A percentile compares a stretch with the other conserved stretches of the same genome.
Evolutionary conservation across 75 land plant species (phyloP).

Genomic region (Larix kaempferi): DNA sequence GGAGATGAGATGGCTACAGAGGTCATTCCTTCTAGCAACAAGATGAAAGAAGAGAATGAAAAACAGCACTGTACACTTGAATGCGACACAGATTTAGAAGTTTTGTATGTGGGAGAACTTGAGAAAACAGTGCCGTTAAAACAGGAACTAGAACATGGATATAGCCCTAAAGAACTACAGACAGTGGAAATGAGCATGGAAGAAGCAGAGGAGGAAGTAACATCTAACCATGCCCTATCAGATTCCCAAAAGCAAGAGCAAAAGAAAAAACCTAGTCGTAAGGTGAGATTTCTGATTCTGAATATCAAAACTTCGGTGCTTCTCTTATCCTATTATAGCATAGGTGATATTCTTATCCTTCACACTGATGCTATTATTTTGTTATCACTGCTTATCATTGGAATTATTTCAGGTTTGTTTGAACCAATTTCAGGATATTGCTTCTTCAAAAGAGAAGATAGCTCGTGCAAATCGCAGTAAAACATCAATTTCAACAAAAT

Average conservation of each 20-base stretch:
- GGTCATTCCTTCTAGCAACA: conserved; percentile 5
- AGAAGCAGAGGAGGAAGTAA: not conserved
- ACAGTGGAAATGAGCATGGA: not conserved
- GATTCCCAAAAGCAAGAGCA: not conserved
- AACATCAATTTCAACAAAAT: conserved; percentile 5
- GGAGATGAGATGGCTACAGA: not conserved
- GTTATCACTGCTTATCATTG: not conserved
- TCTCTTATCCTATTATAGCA: not conserved
- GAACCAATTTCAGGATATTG: conserved; percentile 10
- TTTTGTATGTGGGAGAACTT: conserved; percentile 7
- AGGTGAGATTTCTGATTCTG: conserved; percentile 17
- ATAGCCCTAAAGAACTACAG: not conserved
- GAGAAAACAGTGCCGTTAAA: not conserved
- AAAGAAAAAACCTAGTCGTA: conserved; percentile 6
- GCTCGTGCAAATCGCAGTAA: conserved; percentile 2
- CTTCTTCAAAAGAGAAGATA: conserved; percentile 7
- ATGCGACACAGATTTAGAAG: not conserved
- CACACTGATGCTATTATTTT: not conserved
- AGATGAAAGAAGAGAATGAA: not conserved
- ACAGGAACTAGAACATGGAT: not conserved
- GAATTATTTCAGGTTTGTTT: not conserved
- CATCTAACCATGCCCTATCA: not conserved
- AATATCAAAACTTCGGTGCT: not conserved
- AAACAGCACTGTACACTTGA: not conserved
- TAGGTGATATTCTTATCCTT: not conserved